phyloP scores from a whole-genome alignment of 73 alveolate genomes.

The Stentor coeruleus region DNA sequence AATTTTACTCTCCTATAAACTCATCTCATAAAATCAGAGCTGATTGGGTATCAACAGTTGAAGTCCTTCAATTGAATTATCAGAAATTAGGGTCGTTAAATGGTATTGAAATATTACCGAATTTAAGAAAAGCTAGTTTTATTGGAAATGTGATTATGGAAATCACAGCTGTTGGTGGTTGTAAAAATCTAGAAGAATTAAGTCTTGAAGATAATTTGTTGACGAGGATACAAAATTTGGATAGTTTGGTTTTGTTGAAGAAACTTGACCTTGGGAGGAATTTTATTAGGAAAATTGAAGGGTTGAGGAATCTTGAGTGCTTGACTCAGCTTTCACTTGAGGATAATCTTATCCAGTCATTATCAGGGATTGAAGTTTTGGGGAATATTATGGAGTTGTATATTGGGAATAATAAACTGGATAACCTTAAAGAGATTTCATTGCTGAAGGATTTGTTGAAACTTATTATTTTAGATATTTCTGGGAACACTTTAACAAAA shows the following conservation, averaged over 20 bases:
- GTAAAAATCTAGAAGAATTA: conserved; percentile 81
- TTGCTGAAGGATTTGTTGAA: conserved; percentile 56
- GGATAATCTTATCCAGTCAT: conserved; percentile 76
- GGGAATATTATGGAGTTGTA: conserved; percentile 86
- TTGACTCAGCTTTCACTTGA: conserved; percentile 85
- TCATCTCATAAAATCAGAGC: background rate
- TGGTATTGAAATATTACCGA: conserved; percentile 44
- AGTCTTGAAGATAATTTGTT: conserved; percentile 86
- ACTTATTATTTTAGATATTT: conserved; percentile 70
- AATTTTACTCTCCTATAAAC: background rate
- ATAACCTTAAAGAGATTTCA: conserved; percentile 58
- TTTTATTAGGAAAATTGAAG: conserved; percentile 64
- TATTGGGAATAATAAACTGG: conserved; percentile 86
- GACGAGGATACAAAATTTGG: conserved; percentile 20
- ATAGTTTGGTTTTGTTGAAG: background rate
- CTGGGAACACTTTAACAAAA: conserved; percentile 69
- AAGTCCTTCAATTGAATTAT: conserved; percentile 55
- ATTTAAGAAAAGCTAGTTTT: conserved; percentile 63
- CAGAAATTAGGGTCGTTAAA: conserved; percentile 46
- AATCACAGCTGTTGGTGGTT: conserved; percentile 76
- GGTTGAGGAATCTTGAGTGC: conserved; percentile 38
- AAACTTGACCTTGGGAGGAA: conserved; percentile 75
- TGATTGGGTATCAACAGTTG: conserved; percentile 60
- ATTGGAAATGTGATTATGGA: conserved; percentile 77
- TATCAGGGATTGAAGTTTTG: conserved; percentile 79